Percentiles rank a stretch among this genome's conserved stretches.
phyloP scores from a whole-genome alignment of 306 rosid species.

The Malus sieversii region DNA sequence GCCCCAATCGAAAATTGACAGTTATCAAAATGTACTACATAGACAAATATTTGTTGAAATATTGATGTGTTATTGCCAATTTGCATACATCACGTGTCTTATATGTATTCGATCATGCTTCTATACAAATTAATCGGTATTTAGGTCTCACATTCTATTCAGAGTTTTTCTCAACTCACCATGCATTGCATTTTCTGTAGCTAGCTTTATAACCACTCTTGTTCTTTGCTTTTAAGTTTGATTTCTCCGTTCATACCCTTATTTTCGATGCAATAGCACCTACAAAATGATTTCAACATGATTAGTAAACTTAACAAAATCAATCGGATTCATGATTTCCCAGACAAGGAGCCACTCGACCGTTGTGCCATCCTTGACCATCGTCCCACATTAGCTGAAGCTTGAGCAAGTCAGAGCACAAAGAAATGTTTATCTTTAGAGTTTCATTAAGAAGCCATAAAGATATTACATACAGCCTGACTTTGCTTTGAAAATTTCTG shows the following conservation, averaged over 20 bases:
- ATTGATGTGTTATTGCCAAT: background rate
- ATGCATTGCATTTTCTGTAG: no score
- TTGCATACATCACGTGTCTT: background rate
- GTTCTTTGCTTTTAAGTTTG: background rate
- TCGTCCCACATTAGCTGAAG: background rate
- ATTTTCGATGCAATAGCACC: background rate
- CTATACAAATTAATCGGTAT: background rate
- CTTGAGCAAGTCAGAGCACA: no score
- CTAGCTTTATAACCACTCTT: background rate
- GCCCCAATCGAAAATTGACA: no score
- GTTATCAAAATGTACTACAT: no score
- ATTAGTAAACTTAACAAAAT: background rate
- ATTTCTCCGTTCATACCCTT: background rate
- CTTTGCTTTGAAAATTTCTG: slow-evolving; percentile 71
- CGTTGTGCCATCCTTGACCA: background rate
- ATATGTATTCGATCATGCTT: background rate
- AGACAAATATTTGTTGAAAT: background rate
- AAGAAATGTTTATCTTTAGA: no score
- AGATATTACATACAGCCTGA: slow-evolving; percentile 43
- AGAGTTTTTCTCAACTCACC: background rate
- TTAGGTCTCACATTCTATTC: background rate
- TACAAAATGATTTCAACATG: background rate
- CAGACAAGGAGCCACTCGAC: background rate
- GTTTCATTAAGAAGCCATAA: no score
- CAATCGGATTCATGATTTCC: background rate